A percentile compares a stretch with the other conserved stretches of the same genome.
Evolutionary conservation across 2,329 filamentous ascomycete genomes (phyloP).

Genomic region (Trichoderma oligosporum): DNA sequence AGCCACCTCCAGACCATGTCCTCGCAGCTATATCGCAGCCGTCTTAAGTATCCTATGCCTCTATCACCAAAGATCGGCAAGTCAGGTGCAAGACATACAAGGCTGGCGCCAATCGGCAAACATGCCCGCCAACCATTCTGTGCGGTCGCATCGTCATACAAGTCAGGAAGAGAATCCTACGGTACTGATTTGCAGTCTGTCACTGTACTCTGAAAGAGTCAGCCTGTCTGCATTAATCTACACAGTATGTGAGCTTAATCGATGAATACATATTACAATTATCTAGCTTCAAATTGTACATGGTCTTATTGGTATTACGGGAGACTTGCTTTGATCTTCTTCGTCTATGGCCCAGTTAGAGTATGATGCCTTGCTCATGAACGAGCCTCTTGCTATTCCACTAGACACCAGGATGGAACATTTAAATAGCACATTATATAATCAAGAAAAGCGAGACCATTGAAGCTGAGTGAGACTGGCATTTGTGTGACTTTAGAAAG

Average conservation of each 20-base stretch:
- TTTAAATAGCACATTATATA: no score
- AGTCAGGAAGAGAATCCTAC: neutral
- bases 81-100: neutral
- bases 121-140: neutral
- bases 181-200: neutral
- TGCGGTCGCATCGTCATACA: neutral
- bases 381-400: no score
- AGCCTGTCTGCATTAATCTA: neutral
- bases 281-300: neutral
- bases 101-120: constrained; percentile 10
- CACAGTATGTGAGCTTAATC: neutral
- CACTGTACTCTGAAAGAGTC: neutral
- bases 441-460: no score
- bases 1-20: neutral
- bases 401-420: no score
- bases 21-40: neutral
- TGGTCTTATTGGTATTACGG: no score
- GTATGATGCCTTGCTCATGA: no score
- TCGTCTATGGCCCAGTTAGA: no score
- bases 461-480: no score
- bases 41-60: neutral
- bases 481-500: no score
- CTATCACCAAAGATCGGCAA: neutral
- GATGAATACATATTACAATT: neutral
- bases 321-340: no score